Conservation (phyloP, 2,329 filamentous ascomycete species). For the Neobulgaria alba region DNA sequence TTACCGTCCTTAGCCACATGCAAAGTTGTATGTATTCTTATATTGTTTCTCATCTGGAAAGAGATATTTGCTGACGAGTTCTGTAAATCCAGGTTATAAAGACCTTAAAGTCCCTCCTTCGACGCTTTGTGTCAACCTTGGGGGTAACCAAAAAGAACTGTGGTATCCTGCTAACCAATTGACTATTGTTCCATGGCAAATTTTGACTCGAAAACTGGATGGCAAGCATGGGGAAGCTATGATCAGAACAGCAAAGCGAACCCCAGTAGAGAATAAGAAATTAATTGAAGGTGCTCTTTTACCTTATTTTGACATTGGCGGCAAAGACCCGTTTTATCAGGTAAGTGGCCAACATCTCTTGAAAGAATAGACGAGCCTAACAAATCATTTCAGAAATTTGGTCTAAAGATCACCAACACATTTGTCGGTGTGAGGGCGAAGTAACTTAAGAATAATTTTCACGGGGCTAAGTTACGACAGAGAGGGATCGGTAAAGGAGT, state of each 20-base stretch:
- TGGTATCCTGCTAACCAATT: conserved; percentile 2
- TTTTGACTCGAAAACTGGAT: not conserved
- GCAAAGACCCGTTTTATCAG: too few species aligned
- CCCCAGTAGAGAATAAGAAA: not conserved
- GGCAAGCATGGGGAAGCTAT: not conserved
- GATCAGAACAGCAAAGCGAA: not conserved
- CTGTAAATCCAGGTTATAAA: not conserved
- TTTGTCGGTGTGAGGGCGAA: too few species aligned
- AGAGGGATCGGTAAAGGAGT: too few species aligned
- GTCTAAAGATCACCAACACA: too few species aligned
- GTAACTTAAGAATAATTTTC: too few species aligned
- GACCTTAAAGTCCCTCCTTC: not conserved
- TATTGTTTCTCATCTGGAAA: too few species aligned
- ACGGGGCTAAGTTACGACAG: too few species aligned
- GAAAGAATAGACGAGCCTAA: too few species aligned
- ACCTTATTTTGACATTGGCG: not conserved
- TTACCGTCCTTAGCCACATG: not conserved
- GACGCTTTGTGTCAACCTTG: not conserved
- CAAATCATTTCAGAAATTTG: too few species aligned
- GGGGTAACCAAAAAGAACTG: not conserved
- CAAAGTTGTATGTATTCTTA: not conserved
- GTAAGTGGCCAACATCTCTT: too few species aligned
- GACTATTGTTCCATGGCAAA: conserved; percentile 1
- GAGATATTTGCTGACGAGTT: too few species aligned
- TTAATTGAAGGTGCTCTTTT: not conserved